phyloP scores from a whole-genome alignment of 352 stramenopile species.

The Globisporangium camurandrum region DNA sequence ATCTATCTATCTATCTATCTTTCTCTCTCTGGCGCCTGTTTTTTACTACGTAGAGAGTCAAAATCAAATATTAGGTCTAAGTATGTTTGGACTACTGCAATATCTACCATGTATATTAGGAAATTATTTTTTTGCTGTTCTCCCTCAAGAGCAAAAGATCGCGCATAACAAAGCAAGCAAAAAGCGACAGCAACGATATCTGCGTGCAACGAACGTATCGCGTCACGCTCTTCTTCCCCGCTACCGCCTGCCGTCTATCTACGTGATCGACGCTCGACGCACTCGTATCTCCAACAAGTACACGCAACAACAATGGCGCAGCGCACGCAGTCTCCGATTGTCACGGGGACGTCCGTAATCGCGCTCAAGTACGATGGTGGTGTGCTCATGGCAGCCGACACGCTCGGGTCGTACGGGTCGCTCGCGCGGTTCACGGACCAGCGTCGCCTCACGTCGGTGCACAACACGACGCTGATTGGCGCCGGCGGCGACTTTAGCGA shows the following conservation, averaged over 20 bases:
- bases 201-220: no score
- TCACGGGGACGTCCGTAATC: conserved; percentile 97
- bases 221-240: no score
- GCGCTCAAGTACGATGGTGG: conserved; percentile 93
- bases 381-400: conserved; percentile 97
- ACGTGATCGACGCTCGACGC: neutral
- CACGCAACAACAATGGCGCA: conserved; percentile 20
- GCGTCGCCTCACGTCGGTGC: conserved; percentile 76
- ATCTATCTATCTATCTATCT: no score
- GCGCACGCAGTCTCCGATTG: conserved; percentile 91
- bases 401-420: conserved; percentile 95
- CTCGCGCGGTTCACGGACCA: conserved; percentile 97
- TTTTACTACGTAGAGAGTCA: no score
- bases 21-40: no score
- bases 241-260: no score
- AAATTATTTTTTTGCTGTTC: no score
- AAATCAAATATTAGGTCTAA: no score
- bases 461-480: conserved; percentile 92
- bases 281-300: conserved; percentile 3
- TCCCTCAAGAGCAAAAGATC: conserved; percentile 5
- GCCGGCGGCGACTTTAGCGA: conserved; percentile 96
- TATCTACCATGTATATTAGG: no score
- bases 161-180: neutral
- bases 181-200: neutral
- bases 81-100: no score